A percentile compares a stretch with the other conserved stretches of the same genome.
Conservation (phyloP, 352 stramenopile species). For the Phytophthora colocasiae region DNA sequence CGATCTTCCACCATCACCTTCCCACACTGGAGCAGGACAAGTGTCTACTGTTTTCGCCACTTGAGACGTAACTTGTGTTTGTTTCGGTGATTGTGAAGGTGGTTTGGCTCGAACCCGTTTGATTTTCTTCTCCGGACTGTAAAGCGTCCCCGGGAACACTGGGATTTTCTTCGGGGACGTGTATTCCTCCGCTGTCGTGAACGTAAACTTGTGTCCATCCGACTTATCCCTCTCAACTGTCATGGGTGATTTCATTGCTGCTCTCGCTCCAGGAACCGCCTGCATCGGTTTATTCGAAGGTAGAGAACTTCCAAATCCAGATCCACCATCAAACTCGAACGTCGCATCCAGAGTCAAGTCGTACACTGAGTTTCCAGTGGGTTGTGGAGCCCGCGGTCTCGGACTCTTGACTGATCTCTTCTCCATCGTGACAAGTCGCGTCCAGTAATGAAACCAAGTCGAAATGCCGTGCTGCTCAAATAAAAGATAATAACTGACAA, state of each 20-base stretch:
- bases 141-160: slow-evolving; percentile 66
- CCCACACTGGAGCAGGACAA: slow-evolving; percentile 9
- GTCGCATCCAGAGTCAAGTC: slow-evolving; percentile 62
- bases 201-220: slow-evolving; percentile 66
- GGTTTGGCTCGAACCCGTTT: slow-evolving; percentile 26
- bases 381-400: slow-evolving; percentile 10
- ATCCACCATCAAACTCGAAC: slow-evolving; percentile 79
- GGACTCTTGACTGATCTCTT: slow-evolving; percentile 12
- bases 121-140: slow-evolving; percentile 54
- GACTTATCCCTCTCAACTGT: slow-evolving; percentile 1
- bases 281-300: slow-evolving; percentile 64
- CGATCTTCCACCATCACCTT: slow-evolving; percentile 35
- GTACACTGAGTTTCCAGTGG: slow-evolving; percentile 42
- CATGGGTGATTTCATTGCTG: slow-evolving; percentile 30
- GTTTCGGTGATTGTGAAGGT: slow-evolving; percentile 19
- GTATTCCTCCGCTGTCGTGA: slow-evolving; percentile 73
- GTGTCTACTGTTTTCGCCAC: slow-evolving; percentile 14
- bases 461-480: too few species aligned
- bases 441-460: too few species aligned
- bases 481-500: too few species aligned
- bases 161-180: slow-evolving; percentile 83
- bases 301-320: slow-evolving; percentile 65
- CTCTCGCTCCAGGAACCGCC: slow-evolving; percentile 32
- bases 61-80: slow-evolving; percentile 15
- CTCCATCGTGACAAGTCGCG: too few species aligned